Evolutionary conservation across 1,284 basidiomycete genomes (phyloP), one percentile per base, ranked within the genome.

Genomic region (Cryptococcus sp.): DNA sequence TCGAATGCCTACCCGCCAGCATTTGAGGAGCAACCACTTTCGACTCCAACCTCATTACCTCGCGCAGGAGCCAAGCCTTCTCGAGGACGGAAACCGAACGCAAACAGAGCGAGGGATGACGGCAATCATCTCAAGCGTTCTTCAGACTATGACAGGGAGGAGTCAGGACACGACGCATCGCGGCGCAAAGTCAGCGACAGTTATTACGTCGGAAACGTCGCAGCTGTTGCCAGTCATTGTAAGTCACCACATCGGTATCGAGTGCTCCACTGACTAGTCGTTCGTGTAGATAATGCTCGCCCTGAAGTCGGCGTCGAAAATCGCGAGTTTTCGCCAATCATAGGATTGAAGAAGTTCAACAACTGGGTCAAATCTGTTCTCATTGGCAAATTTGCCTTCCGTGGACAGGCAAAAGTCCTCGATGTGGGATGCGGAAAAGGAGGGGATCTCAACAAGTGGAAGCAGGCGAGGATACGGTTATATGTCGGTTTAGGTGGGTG

Each of bases 341-440:
- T 97, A 58, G 93, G 93, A 22, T 83, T 99, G 55, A 94, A 95
- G 78, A 91, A 86, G 75, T 99, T 98, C 81, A 99, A 99, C 81
- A 99, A 99, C 80, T 99, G 96, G 94, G 87, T 97, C 68, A 98
- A 98, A 78, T 92, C 91, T 15, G 91, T 96, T 11, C 83, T 97
- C 61, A 95, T 98, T 68, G 88, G 88, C 8, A 88, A 87, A 53
- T 95, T 91, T 73, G 63, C 70, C 29, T 58, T 62, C 64, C 55
- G 70, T 15, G 53, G 29, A 25, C 59, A 58, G 15, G 60, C 55
- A 15, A 90, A 89, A 69, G 89, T 99, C 22, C 83, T 99, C 29
- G 96, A 99, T 74, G 84, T 99, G 74, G 96, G 96, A 1, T 98
- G 94, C 74, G 96, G 96, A 20, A 99, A 99, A 77, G 96, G 96